Percentiles rank a stretch among this genome's conserved stretches.
These are phyloP conservation scores for Suhomyces kilbournensis DNA, from an alignment of 805 yeast genomes.

Conservation along the genomic window DNA sequence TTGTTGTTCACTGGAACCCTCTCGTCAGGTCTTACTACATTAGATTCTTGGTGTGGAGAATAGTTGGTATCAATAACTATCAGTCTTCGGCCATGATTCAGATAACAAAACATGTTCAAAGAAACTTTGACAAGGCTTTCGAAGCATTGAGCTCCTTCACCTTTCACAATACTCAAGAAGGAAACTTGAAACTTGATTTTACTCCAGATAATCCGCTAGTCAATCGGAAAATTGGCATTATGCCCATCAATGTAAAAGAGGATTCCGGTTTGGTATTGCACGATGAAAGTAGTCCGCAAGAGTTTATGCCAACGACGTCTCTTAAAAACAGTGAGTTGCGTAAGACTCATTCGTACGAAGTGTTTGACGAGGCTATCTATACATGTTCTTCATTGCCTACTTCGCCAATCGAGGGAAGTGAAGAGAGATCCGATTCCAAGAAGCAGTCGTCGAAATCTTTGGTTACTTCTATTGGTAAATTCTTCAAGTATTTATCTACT, in stretches of 20 bases:
- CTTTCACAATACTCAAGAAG: slow-evolving; percentile 19
- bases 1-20: slow-evolving; percentile 79
- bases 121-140: slow-evolving; percentile 28
- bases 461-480: slow-evolving; percentile 32
- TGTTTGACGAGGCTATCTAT: slow-evolving; percentile 65
- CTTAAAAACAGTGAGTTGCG: slow-evolving; percentile 34
- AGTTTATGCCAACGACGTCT: slow-evolving; percentile 9
- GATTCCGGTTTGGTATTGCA: slow-evolving; percentile 14
- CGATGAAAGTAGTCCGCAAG: slow-evolving; percentile 5
- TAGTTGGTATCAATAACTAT: slow-evolving; percentile 42
- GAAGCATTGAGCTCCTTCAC: slow-evolving; percentile 24
- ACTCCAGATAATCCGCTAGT: slow-evolving; percentile 40
- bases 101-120: slow-evolving; percentile 28
- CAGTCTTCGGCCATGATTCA: slow-evolving; percentile 32
- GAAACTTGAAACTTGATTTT: slow-evolving; percentile 15
- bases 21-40: slow-evolving; percentile 67
- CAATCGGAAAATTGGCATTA: slow-evolving; percentile 49
- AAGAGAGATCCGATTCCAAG: not conserved
- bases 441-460: slow-evolving; percentile 16
- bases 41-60: slow-evolving; percentile 66
- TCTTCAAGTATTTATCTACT: slow-evolving; percentile 35
- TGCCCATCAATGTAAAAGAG: slow-evolving; percentile 27
- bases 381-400: slow-evolving; percentile 24
- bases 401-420: slow-evolving; percentile 7
- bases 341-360: slow-evolving; percentile 59